Conservation (phyloP, 805 yeast species). For the Sugiyamaella floridensis region DNA sequence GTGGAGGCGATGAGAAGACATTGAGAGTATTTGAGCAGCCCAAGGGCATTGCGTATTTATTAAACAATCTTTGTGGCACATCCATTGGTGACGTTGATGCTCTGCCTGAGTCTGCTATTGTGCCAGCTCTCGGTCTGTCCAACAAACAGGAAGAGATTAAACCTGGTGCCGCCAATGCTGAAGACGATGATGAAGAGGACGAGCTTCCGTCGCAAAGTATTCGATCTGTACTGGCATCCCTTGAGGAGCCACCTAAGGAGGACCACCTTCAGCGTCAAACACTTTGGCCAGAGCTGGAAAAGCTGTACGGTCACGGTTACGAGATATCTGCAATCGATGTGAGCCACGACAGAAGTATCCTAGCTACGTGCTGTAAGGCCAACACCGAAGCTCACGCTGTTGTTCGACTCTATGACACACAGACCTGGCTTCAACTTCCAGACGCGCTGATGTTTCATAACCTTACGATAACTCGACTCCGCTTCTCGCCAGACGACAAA, state of each 20-base stretch:
- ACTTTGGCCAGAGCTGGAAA: conserved; percentile 91
- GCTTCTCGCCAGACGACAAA: conserved; percentile 62
- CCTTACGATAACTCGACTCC: conserved; percentile 76
- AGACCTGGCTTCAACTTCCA: conserved; percentile 54
- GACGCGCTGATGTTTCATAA: conserved; percentile 62
- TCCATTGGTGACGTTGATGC: conserved; percentile 18
- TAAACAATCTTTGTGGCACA: conserved; percentile 49
- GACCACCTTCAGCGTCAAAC: conserved; percentile 88
- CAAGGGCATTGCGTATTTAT: conserved; percentile 57
- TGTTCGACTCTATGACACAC: conserved; percentile 62
- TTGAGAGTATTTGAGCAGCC: conserved; percentile 87
- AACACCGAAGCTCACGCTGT: conserved; percentile 81
- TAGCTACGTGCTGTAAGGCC: conserved; percentile 91
- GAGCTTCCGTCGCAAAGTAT: conserved; percentile 19
- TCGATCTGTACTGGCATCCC: conserved; percentile 24
- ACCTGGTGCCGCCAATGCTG: conserved; percentile 36
- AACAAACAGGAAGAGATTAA: conserved; percentile 67
- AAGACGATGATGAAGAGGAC: conserved; percentile 36
- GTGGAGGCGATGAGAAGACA: conserved; percentile 95
- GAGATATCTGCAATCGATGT: conserved; percentile 78
- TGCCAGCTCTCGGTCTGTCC: conserved; percentile 90
- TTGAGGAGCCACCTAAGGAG: conserved; percentile 69
- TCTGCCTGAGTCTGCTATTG: conserved; percentile 77
- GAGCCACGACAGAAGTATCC: conserved; percentile 50
- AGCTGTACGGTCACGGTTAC: conserved; percentile 95